Conservation (phyloP, 345 rosid species). For the Eucalyptus tenuipes region DNA sequence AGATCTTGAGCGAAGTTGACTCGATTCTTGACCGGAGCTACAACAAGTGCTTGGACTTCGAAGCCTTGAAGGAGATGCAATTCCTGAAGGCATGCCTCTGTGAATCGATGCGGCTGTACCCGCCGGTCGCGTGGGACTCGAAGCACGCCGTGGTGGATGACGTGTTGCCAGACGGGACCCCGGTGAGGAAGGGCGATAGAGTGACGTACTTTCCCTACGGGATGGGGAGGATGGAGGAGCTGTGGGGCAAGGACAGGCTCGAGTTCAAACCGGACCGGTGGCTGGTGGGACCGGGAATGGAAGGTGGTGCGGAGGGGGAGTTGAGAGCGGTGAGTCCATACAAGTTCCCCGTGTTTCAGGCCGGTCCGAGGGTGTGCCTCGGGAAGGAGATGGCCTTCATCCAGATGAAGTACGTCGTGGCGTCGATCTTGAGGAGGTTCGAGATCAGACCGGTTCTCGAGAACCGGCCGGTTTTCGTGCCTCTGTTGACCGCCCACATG, state of each 20-base stretch:
- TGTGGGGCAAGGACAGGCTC: constrained; percentile 57
- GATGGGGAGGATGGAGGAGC: constrained; percentile 58
- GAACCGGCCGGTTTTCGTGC: constrained; percentile 40
- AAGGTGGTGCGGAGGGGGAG: constrained; percentile 23
- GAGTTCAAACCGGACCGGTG: constrained; percentile 68
- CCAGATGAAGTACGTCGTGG: constrained; percentile 61
- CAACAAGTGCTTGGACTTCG: constrained; percentile 1
- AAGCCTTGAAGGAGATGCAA: constrained; percentile 42
- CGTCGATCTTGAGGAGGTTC: constrained; percentile 35
- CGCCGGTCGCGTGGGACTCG: constrained; percentile 49
- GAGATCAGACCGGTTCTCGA: constrained; percentile 24
- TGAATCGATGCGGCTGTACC: constrained; percentile 57
- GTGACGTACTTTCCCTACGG: constrained; percentile 56
- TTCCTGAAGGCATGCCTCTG: constrained; percentile 60
- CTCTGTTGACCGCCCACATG: constrained; percentile 60
- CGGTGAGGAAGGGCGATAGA: constrained; percentile 35
- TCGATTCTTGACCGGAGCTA: not conserved
- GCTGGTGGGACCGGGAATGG: constrained; percentile 4
- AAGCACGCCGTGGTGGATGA: constrained; percentile 26
- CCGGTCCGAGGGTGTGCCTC: constrained; percentile 65
- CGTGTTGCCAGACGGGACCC: constrained; percentile 61
- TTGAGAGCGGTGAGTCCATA: constrained; percentile 31
- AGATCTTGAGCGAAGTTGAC: constrained; percentile 18
- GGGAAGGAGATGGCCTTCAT: constrained; percentile 77
- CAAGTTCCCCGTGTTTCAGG: constrained; percentile 56